These are phyloP conservation scores for Leccinum subgranulosum DNA, from an alignment of 768 basidiomycete genomes.

Conservation along the genomic window DNA sequence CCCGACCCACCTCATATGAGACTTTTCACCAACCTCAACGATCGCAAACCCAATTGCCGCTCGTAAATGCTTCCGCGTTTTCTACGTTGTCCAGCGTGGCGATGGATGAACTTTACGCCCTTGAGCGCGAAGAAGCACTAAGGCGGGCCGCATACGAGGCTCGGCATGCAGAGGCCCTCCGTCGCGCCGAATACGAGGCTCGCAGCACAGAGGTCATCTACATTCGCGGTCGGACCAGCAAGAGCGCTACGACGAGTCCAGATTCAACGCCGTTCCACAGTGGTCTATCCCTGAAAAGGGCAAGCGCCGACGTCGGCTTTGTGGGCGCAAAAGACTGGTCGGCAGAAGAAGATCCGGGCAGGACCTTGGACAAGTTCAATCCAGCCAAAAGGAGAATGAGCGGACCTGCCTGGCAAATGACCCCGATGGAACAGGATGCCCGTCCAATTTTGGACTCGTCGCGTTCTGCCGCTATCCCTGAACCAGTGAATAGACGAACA, in stretches of 20 bases:
- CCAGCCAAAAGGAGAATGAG: constrained; percentile 46
- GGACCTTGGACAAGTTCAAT: constrained; percentile 25
- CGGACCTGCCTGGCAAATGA: constrained; percentile 56
- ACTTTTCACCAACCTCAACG: constrained; percentile 28
- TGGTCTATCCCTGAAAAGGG: constrained; percentile 17
- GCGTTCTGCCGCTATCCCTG: constrained; percentile 14
- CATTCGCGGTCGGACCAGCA: constrained; percentile 41
- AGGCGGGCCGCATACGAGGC: constrained; percentile 87
- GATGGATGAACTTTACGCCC: constrained; percentile 84
- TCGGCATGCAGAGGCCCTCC: constrained; percentile 63
- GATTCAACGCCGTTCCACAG: constrained; percentile 42
- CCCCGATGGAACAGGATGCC: constrained; percentile 36
- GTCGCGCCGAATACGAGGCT: constrained; percentile 61
- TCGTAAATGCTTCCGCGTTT: constrained; percentile 47
- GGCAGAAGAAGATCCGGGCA: constrained; percentile 25
- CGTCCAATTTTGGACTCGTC: constrained; percentile 21
- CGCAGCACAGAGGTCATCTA: constrained; percentile 46
- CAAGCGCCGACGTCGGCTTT: constrained; percentile 38
- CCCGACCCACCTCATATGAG: constrained; percentile 55
- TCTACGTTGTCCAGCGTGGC: constrained; percentile 72
- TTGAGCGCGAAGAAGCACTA: constrained; percentile 82
- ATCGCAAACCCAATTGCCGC: constrained; percentile 25
- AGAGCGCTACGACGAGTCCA: constrained; percentile 70
- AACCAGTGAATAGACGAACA: constrained; percentile 14
- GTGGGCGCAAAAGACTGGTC: constrained; percentile 40